Evolutionary conservation across 2,329 filamentous ascomycete species (phyloP).

Genomic region (Sarocladiaceae sp.): DNA sequence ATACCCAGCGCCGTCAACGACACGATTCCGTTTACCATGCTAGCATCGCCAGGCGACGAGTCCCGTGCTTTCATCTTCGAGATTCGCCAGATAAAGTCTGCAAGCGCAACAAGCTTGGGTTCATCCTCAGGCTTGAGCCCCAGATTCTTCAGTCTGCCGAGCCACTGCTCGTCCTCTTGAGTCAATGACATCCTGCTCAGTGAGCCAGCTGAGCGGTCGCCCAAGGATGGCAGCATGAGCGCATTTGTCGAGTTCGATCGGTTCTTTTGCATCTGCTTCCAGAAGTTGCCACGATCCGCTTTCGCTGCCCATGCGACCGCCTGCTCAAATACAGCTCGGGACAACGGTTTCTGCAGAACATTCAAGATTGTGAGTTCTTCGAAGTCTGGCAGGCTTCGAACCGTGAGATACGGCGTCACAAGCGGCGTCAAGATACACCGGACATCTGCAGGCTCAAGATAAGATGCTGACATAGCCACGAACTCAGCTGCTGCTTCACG

Average conservation of each 20-base stretch:
- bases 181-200: constrained; percentile 67
- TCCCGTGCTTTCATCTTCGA: constrained; percentile 66
- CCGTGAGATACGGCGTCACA: constrained; percentile 76
- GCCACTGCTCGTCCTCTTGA: constrained; percentile 92
- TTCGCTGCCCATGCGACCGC: constrained; percentile 82
- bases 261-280: constrained; percentile 70
- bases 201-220: constrained; percentile 51
- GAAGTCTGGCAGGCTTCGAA: constrained; percentile 60
- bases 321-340: constrained; percentile 78
- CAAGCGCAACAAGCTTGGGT: constrained; percentile 77
- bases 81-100: constrained; percentile 88
- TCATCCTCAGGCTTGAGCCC: constrained; percentile 83
- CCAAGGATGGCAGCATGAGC: constrained; percentile 47
- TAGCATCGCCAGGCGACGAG: constrained; percentile 28
- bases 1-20: constrained; percentile 71
- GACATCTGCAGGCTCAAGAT: constrained; percentile 73
- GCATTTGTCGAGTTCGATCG: constrained; percentile 60
- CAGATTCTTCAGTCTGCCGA: constrained; percentile 77
- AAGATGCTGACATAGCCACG: constrained; percentile 69
- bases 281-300: constrained; percentile 78
- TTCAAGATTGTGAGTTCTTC: constrained; percentile 74
- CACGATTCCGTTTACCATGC: constrained; percentile 45
- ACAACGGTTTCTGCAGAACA: constrained; percentile 74
- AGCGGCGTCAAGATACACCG: constrained; percentile 80
- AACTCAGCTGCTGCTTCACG: constrained; percentile 85